Evolutionary conservation across 2,329 filamentous ascomycete species (phyloP).

Genomic region (Botryotinia globosa): DNA sequence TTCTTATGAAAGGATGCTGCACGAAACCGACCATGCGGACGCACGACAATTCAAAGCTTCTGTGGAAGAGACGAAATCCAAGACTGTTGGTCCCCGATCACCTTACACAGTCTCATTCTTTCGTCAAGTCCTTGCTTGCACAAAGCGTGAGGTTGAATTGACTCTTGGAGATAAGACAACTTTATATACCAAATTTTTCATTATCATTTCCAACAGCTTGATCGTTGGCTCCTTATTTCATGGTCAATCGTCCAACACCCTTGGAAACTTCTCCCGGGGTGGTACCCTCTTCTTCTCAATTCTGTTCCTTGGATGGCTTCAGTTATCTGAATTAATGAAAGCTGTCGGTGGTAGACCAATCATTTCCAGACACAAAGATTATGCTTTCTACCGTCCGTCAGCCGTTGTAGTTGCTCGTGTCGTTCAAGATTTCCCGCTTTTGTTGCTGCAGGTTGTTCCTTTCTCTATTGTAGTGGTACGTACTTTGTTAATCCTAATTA

Average conservation of each 20-base stretch:
- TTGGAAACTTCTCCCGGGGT: constrained; percentile 60
- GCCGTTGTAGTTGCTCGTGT: constrained; percentile 63
- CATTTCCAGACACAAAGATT: constrained; percentile 64
- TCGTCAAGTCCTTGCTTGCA: constrained; percentile 66
- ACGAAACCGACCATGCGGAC: constrained; percentile 56
- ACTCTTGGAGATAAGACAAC: constrained; percentile 72
- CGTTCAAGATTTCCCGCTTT: constrained; percentile 59
- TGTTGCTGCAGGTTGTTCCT: constrained; percentile 56
- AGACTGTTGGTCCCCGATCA: constrained; percentile 64
- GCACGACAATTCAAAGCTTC: constrained; percentile 64
- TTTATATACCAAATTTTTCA: constrained; percentile 75
- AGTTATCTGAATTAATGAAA: constrained; percentile 74
- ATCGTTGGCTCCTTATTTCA: constrained; percentile 81
- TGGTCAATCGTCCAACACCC: constrained; percentile 57
- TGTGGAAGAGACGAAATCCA: constrained; percentile 65
- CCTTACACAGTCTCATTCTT: constrained; percentile 74
- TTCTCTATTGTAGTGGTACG: constrained; percentile 52
- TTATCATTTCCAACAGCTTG: constrained; percentile 69
- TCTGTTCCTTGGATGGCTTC: constrained; percentile 66
- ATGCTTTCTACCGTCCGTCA: constrained; percentile 68
- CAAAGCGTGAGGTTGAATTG: constrained; percentile 74
- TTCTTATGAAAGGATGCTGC: constrained; percentile 56
- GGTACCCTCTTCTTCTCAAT: constrained; percentile 66
- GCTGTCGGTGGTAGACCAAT: constrained; percentile 70
- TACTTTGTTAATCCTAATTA: not conserved